Evolutionary conservation across 441 rosid genomes (phyloP), one percentile per base, ranked within the genome.

Genomic region (Capsella rubella): DNA sequence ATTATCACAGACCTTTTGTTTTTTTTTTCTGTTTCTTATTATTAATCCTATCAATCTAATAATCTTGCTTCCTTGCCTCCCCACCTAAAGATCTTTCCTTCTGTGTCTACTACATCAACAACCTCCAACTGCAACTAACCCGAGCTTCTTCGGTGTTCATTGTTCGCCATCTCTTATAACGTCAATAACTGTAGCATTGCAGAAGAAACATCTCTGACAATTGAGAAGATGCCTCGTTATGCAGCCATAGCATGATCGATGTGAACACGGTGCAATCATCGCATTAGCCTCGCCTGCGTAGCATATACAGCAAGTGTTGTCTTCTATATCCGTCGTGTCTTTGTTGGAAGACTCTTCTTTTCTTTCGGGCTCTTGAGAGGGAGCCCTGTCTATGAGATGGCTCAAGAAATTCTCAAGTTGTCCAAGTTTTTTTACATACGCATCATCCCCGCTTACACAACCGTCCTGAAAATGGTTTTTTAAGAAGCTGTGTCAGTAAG

Each of bases 181-280:
- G 32, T 90, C 91, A 39, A 68, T 25, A 49, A 96, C 94, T 0
- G 94, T 88, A 16, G 94, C 97, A 42, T 93, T 91, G 92, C 99
- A 96, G 65, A 96, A 93, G 88, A 96, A 96, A 77, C 99, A 96
- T 83, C 98, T 87, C 78, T 86, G 86, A 77, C 96, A 91, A 29
- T 96, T 96, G 31, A 91, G 84, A 64, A 90, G 97, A 82, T 96
- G 99, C 60, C 99, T 87, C 18, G 88, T 89, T 80, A 93, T 93
- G 92, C 99, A 96, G 32, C 97, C 96, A 66, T 87, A 86, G 81
- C 99, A 96, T 8, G 98, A 96, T 34, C 78, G 83, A 73, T 93
- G 98, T 16, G 87, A 89, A 82, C 99, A 96, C 3, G 99, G 97
- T n/a, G 78, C 81, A 55, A 96, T 86, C 83, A 76, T 70, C 16